Percentiles rank a stretch among this genome's conserved stretches.
These are phyloP conservation scores for Schizosaccharomyces japonicus DNA, from an alignment of 805 yeast species.

Conservation along the genomic window DNA sequence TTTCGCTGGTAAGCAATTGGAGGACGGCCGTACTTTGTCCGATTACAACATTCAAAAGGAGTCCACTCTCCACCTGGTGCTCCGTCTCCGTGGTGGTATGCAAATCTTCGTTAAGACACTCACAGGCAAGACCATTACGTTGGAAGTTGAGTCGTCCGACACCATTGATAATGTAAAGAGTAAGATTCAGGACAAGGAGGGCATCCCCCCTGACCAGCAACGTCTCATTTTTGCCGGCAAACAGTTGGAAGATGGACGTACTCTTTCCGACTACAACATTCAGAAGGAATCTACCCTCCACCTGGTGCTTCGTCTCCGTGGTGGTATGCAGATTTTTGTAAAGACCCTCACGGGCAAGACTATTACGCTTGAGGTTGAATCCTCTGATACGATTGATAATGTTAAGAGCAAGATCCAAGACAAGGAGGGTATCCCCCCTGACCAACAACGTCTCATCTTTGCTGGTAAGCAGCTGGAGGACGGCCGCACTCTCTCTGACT, in stretches of 20 bases:
- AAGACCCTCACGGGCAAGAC: slow-evolving; percentile 81
- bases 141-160: slow-evolving; percentile 81
- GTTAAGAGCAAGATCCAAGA: slow-evolving; percentile 89
- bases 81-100: slow-evolving; percentile 98
- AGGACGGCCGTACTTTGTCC: slow-evolving; percentile 82
- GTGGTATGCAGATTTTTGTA: slow-evolving; percentile 84
- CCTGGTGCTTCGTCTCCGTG: slow-evolving; percentile 67
- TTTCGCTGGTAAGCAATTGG: slow-evolving; percentile 89
- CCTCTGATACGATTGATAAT: slow-evolving; percentile 85
- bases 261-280: slow-evolving; percentile 80
- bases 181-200: slow-evolving; percentile 89
- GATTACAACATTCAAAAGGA: slow-evolving; percentile 98
- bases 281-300: slow-evolving; percentile 81
- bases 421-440: slow-evolving; percentile 93
- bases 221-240: slow-evolving; percentile 88
- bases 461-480: slow-evolving; percentile 94
- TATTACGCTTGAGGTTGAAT: slow-evolving; percentile 71
- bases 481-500: slow-evolving; percentile 82
- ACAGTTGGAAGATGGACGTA: slow-evolving; percentile 87
- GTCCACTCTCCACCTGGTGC: slow-evolving; percentile 83
- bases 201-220: slow-evolving; percentile 92
- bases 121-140: slow-evolving; percentile 75
- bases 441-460: slow-evolving; percentile 82
- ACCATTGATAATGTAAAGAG: slow-evolving; percentile 86
- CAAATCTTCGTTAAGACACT: slow-evolving; percentile 75